These are phyloP conservation scores for Phytopythium chamaehyphon DNA, from an alignment of 352 stramenopile species.

Conservation along the genomic window DNA sequence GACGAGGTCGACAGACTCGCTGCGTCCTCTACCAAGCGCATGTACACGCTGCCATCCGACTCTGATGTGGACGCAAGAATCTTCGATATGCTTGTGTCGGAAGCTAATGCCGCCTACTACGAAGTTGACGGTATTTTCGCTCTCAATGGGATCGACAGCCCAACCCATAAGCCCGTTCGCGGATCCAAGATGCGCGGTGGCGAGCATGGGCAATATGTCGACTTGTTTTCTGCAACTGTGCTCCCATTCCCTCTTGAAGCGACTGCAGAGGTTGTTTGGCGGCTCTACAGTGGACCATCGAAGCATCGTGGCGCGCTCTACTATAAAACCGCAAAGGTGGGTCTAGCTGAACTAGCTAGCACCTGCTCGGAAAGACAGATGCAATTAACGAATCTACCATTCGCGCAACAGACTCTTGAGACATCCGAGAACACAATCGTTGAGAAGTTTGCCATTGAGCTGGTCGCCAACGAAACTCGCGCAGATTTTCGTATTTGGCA, in stretches of 20 bases:
- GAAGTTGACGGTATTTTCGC: constrained; percentile 15
- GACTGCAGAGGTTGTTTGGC: constrained; percentile 12
- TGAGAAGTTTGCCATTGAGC: constrained; percentile 26
- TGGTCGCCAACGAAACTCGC: constrained; percentile 18
- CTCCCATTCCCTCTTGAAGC: constrained; percentile 11
- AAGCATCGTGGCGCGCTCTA: constrained; percentile 18
- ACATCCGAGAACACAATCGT: constrained; percentile 16
- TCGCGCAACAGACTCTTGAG: neutral
- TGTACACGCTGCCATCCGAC: constrained; percentile 1
- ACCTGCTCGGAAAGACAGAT: neutral
- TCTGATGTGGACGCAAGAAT: constrained; percentile 7
- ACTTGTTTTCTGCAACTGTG: constrained; percentile 18
- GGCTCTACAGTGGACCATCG: constrained; percentile 12
- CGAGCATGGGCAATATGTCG: constrained; percentile 15
- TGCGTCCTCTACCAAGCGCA: constrained; percentile 8
- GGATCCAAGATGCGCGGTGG: constrained; percentile 15
- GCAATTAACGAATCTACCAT: neutral
- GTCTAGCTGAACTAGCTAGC: neutral
- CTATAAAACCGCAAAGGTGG: constrained; percentile 12
- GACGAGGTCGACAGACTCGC: constrained; percentile 11
- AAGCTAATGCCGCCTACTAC: constrained; percentile 11
- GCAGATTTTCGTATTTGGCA: constrained; percentile 43
- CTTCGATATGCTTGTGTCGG: constrained; percentile 10
- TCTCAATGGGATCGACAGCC: constrained; percentile 8
- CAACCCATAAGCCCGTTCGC: neutral